Base-by-base conservation (phyloP, 305 asterid species). In the Solanum hybrid region DNA sequence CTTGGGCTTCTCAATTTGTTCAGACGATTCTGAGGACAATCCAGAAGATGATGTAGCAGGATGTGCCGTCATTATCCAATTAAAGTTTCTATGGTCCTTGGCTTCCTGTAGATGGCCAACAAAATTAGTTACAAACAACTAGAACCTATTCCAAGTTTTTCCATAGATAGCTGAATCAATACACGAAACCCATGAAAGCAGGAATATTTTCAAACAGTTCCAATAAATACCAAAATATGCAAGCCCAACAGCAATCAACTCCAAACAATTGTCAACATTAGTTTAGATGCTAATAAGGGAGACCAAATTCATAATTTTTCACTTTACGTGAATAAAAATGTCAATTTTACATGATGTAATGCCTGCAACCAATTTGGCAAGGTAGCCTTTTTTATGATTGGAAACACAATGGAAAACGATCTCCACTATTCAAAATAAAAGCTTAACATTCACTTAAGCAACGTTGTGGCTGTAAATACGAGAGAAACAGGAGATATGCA, bases 21-120 rank as follows among this genome's bases (percentile, higher is more conserved):
- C 73, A n/a, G 73, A 65, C 77, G 90, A 93, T 68, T 91, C 94
- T 2, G 93, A 83, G 90, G 88, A 89, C 82, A 27, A 65, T 80
- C 92, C 79, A 70, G 89, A 76, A 75, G 92, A 75, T 70, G 93
- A 89, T 61, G 93, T 65, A 79, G 88, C 93, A 41, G 92, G 89
- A 92, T 90, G 90, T 27, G 94, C 93, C 96, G 93, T 95, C 84
- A 84, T 8, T 72, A 79, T 88, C 80, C 57, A 77, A 65, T 45
- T 12, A 65, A 80, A 91, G 61, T 27, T 34, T 70, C 80, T 24
- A 27, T 73, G 78, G 75, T 79, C 75, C 85, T 57, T 72, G 89
- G 89, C 90, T 90, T 89, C 93, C 94, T 91, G 89, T 31, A 82
- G 34, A 88, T 41, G 73, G 45, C 20, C 83, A 38, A 89, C 37